A percentile compares a stretch with the other conserved stretches of the same genome.
Evolutionary conservation across 805 yeast species (phyloP).

Genomic region (Metschnikowia baotianmanensis): DNA sequence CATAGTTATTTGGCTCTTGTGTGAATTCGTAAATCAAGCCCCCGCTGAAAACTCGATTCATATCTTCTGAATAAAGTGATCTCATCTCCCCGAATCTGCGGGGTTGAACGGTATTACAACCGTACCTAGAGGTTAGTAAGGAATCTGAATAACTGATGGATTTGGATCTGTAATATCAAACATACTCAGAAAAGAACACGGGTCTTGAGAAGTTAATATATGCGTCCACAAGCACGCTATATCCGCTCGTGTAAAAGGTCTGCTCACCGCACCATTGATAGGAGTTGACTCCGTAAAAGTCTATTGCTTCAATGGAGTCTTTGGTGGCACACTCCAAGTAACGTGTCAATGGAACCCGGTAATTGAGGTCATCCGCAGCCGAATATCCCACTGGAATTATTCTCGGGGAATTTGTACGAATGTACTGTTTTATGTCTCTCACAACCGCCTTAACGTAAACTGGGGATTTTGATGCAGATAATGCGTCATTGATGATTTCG

Average conservation of each 20-base stretch:
- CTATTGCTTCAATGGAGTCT: conserved; percentile 54
- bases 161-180: conserved; percentile 2
- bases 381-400: conserved; percentile 89
- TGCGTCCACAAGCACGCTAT: conserved; percentile 60
- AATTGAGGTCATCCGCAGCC: conserved; percentile 88
- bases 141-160: too few species aligned
- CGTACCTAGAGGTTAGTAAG: conserved; percentile 39
- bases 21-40: conserved; percentile 82
- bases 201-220: conserved; percentile 71
- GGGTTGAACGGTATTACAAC: conserved; percentile 82
- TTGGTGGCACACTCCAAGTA: conserved; percentile 75
- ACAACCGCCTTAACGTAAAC: conserved; percentile 73
- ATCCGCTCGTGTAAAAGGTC: conserved; percentile 76
- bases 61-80: conserved; percentile 63
- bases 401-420: conserved; percentile 56
- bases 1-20: conserved; percentile 78
- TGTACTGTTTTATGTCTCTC: conserved; percentile 77
- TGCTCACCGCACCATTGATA: conserved; percentile 90
- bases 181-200: conserved; percentile 80
- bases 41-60: conserved; percentile 79
- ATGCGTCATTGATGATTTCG: conserved; percentile 79
- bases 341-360: conserved; percentile 70
- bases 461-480: conserved; percentile 69
- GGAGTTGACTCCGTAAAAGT: conserved; percentile 78
- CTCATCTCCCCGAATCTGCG: conserved; percentile 74